Percentiles rank a stretch among this genome's conserved stretches.
These are phyloP conservation scores for Monascus ruber DNA, from an alignment of 2,329 filamentous ascomycete species.

Conservation along the genomic window DNA sequence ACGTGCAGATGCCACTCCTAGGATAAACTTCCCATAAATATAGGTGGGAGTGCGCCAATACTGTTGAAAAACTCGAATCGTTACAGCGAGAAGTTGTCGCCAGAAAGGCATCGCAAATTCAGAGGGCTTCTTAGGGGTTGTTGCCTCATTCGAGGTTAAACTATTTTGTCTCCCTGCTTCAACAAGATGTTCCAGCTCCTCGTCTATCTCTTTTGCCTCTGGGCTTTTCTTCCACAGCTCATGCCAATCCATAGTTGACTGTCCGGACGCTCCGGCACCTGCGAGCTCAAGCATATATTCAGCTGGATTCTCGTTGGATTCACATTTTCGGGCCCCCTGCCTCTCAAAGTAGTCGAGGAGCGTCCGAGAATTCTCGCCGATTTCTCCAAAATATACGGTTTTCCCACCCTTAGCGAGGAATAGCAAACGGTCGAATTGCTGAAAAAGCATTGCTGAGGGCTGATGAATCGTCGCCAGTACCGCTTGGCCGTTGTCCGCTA, in stretches of 20 bases:
- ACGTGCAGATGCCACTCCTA: constrained; percentile 52
- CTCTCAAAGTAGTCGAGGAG: constrained; percentile 52
- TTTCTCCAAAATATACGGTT: constrained; percentile 57
- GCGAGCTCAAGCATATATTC: constrained; percentile 57
- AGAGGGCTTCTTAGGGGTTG: constrained; percentile 36
- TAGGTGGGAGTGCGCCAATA: constrained; percentile 83
- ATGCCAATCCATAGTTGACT: constrained; percentile 55
- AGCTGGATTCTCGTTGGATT: constrained; percentile 55
- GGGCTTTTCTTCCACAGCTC: constrained; percentile 48
- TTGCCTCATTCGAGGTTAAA: constrained; percentile 32
- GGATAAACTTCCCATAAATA: constrained; percentile 67
- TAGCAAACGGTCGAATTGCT: constrained; percentile 58
- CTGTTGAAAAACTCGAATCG: constrained; percentile 67
- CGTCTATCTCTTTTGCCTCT: constrained; percentile 44
- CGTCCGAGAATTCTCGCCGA: constrained; percentile 46
- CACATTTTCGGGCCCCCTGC: constrained; percentile 51
- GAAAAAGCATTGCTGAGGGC: constrained; percentile 83
- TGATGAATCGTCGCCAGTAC: constrained; percentile 92
- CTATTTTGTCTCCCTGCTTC: constrained; percentile 28
- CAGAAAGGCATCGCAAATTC: constrained; percentile 68
- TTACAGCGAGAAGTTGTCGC: constrained; percentile 55
- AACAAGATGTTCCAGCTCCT: constrained; percentile 49
- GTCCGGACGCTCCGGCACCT: constrained; percentile 53
- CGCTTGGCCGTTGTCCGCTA: constrained; percentile 75
- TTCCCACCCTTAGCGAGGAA: constrained; percentile 53